Conservation (phyloP, 1,284 basidiomycete genomes). For the Exsudoporus floridanus region DNA sequence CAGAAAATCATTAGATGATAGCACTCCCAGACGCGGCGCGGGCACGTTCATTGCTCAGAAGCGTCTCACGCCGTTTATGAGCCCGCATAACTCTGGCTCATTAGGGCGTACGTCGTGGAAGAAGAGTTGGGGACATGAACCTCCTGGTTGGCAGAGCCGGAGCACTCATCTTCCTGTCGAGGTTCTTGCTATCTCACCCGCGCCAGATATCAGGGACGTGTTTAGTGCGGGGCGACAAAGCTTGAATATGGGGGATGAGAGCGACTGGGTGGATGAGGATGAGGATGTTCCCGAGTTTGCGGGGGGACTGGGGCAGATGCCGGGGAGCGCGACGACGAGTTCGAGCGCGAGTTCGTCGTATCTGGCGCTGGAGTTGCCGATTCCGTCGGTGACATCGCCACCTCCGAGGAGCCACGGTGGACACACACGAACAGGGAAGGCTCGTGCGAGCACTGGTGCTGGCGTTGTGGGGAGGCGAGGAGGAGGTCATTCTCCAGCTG, state of each 20-base stretch:
- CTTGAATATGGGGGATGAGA: slow-evolving; percentile 65
- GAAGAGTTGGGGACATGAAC: slow-evolving; percentile 81
- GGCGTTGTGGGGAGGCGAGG: slow-evolving; percentile 36
- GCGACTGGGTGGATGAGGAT: slow-evolving; percentile 83
- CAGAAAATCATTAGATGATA: slow-evolving; percentile 49
- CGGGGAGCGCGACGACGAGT: slow-evolving; percentile 38
- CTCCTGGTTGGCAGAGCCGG: slow-evolving; percentile 78
- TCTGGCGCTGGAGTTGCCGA: slow-evolving; percentile 31
- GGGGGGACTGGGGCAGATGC: slow-evolving; percentile 74
- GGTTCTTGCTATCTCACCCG: slow-evolving; percentile 64
- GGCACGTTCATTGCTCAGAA: slow-evolving; percentile 74
- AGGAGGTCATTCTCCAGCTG: slow-evolving; percentile 57
- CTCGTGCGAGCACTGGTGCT: slow-evolving; percentile 19
- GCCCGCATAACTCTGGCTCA: slow-evolving; percentile 44
- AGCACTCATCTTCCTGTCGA: slow-evolving; percentile 69
- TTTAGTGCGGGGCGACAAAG: slow-evolving; percentile 63
- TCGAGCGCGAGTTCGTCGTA: slow-evolving; percentile 26
- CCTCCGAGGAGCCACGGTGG: slow-evolving; percentile 39
- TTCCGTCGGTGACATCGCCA: slow-evolving; percentile 41
- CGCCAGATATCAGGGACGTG: slow-evolving; percentile 70
- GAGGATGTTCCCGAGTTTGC: slow-evolving; percentile 74
- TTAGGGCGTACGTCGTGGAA: slow-evolving; percentile 79
- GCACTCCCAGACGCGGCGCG: slow-evolving; percentile 43
- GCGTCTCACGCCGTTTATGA: slow-evolving; percentile 63
- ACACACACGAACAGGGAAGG: slow-evolving; percentile 29